These are phyloP conservation scores for Leccinum subfulvum DNA, from an alignment of 1,284 basidiomycete species.

Conservation along the genomic window DNA sequence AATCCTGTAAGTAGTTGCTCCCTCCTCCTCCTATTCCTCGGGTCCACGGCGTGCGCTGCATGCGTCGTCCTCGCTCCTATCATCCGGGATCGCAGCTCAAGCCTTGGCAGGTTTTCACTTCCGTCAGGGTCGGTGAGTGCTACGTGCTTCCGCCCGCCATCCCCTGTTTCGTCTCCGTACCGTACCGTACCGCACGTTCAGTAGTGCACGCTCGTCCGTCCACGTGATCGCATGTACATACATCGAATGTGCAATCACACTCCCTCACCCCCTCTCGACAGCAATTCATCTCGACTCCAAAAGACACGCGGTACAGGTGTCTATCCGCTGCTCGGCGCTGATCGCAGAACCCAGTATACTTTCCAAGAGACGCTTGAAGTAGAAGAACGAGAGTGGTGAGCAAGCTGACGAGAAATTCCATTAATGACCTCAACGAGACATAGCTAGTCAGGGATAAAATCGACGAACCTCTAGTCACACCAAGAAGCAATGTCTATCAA, in stretches of 20 bases:
- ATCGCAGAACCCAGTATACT: not conserved
- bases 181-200: too few relatives aligned
- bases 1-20: not conserved
- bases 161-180: not conserved
- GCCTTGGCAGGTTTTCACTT: not conserved
- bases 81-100: not conserved
- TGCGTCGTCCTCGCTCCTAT: not conserved
- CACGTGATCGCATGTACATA: too few relatives aligned
- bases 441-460: not conserved
- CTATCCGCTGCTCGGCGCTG: not conserved
- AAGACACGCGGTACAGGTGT: not conserved
- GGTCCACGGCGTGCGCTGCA: not conserved
- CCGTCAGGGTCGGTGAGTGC: not conserved
- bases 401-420: not conserved
- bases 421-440: too few relatives aligned
- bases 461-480: not conserved
- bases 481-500: too few relatives aligned
- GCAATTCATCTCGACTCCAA: too few relatives aligned
- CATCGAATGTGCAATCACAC: too few relatives aligned
- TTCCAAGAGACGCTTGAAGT: not conserved
- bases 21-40: not conserved
- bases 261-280: too few relatives aligned
- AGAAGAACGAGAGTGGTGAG: not conserved
- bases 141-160: not conserved
- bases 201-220: too few relatives aligned